A percentile compares a stretch with the other conserved stretches of the same genome.
Evolutionary conservation across 2,329 filamentous ascomycete species (phyloP).

Genomic region (Aspergillus unguis): DNA sequence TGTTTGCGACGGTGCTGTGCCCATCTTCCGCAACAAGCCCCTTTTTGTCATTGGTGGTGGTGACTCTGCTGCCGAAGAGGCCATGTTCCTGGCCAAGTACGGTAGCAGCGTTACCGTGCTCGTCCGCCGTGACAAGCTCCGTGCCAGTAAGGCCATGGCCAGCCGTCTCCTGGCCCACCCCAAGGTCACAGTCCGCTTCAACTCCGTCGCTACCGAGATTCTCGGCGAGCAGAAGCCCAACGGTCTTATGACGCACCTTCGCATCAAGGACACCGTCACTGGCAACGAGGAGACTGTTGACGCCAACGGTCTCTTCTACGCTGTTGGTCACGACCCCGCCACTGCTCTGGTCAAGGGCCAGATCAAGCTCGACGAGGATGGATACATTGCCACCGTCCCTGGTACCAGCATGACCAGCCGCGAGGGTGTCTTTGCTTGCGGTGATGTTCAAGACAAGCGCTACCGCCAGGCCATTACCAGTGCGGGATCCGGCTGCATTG

Average conservation of each 20-base stretch:
- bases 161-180: slow-evolving; percentile 75
- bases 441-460: slow-evolving; percentile 97
- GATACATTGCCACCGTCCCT: slow-evolving; percentile 84
- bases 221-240: slow-evolving; percentile 71
- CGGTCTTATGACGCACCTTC: slow-evolving; percentile 82
- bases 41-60: slow-evolving; percentile 94
- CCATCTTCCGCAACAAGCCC: slow-evolving; percentile 95
- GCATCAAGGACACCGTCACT: slow-evolving; percentile 73
- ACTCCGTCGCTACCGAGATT: slow-evolving; percentile 76
- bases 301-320: slow-evolving; percentile 94
- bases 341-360: slow-evolving; percentile 88
- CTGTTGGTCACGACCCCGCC: slow-evolving; percentile 93
- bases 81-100: slow-evolving; percentile 96
- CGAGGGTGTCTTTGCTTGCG: slow-evolving; percentile 90
- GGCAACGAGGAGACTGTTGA: slow-evolving; percentile 78
- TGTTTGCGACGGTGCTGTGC: slow-evolving; percentile 93
- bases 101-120: slow-evolving; percentile 91
- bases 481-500: slow-evolving; percentile 94
- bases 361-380: slow-evolving; percentile 81
- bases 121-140: slow-evolving; percentile 79
- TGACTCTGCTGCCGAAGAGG: slow-evolving; percentile 95
- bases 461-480: slow-evolving; percentile 98
- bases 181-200: slow-evolving; percentile 88
- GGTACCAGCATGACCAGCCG: slow-evolving; percentile 86
- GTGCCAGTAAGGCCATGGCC: slow-evolving; percentile 90